A percentile compares a stretch with the other conserved stretches of the same genome.
phyloP scores from a whole-genome alignment of 2,329 filamentous ascomycete genomes.

The Aschersonia sp. region DNA sequence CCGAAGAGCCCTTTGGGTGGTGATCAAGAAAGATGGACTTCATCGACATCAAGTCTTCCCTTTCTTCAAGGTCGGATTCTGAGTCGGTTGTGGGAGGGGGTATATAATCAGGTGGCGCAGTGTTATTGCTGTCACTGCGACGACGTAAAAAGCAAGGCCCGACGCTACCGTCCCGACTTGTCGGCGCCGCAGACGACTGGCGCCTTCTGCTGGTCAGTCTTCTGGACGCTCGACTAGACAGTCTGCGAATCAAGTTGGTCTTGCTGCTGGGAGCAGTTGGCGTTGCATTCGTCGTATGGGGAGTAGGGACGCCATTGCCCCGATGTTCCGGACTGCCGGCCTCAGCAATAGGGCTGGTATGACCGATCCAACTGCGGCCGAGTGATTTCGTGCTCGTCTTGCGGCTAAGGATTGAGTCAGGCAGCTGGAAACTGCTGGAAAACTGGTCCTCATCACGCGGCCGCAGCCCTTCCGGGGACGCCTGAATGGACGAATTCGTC shows the following conservation, averaged over 20 bases:
- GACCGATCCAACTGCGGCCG: constrained; percentile 40
- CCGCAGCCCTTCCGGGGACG: constrained; percentile 48
- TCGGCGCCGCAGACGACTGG: constrained; percentile 61
- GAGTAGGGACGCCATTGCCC: constrained; percentile 6
- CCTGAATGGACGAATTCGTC: constrained; percentile 48
- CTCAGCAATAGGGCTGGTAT: constrained; percentile 41
- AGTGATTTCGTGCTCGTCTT: constrained; percentile 49
- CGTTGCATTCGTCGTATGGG: not conserved
- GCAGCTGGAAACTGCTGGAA: constrained; percentile 48
- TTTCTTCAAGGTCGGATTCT: constrained; percentile 41
- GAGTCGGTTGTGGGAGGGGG: constrained; percentile 29
- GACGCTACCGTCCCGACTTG: constrained; percentile 72
- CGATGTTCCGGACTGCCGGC: constrained; percentile 11
- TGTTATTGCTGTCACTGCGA: constrained; percentile 78
- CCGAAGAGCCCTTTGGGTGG: constrained; percentile 30
- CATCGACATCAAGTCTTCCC: constrained; percentile 24
- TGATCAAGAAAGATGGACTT: constrained; percentile 27
- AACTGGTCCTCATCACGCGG: constrained; percentile 39
- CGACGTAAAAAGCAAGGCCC: constrained; percentile 79
- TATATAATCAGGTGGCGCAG: constrained; percentile 36
- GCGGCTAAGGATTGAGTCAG: constrained; percentile 52
- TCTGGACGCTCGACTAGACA: constrained; percentile 68
- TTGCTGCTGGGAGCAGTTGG: constrained; percentile 12
- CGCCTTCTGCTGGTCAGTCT: constrained; percentile 52
- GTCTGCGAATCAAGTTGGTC: constrained; percentile 56